These are phyloP conservation scores for Cymodocea nodosa DNA, from an alignment of 116 monocot species.

Conservation along the genomic window DNA sequence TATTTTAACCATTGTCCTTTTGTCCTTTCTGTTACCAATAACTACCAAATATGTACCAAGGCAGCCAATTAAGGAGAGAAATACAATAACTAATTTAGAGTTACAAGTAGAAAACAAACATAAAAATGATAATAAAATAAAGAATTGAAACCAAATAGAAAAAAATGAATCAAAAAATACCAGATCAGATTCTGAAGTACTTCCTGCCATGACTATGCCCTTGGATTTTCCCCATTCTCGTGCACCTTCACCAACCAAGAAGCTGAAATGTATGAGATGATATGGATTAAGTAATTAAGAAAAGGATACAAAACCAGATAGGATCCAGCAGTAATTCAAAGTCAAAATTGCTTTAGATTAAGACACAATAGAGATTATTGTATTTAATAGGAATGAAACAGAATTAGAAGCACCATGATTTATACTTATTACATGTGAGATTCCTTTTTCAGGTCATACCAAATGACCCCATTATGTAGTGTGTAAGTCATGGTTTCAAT, in stretches of 20 bases:
- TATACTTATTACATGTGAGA: too few species aligned
- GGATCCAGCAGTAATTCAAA: too few species aligned
- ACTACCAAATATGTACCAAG: conserved; percentile 27
- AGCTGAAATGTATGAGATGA: conserved; percentile 22
- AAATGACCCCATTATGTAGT: too few species aligned
- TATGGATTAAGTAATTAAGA: neutral
- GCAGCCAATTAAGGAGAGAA: neutral
- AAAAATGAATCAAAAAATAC: conserved; percentile 14
- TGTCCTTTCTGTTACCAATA: conserved; percentile 73
- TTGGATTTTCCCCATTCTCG: conserved; percentile 72
- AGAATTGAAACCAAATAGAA: neutral
- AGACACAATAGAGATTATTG: too few species aligned
- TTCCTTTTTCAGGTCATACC: too few species aligned
- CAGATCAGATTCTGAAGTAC: conserved; percentile 32
- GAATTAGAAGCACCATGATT: too few species aligned
- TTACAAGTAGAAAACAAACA: neutral
- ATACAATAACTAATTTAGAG: neutral
- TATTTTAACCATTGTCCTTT: conserved; percentile 70
- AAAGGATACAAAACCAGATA: neutral
- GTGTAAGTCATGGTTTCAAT: too few species aligned
- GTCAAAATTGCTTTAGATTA: too few species aligned
- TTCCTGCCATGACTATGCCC: conserved; percentile 36
- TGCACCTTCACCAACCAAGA: conserved; percentile 91
- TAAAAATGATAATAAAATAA: neutral
- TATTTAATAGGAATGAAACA: too few species aligned